Percentiles rank a stretch among this genome's conserved stretches.
phyloP scores from a whole-genome alignment of 257 asterid genomes.

The Nicotiana benthamiana region DNA sequence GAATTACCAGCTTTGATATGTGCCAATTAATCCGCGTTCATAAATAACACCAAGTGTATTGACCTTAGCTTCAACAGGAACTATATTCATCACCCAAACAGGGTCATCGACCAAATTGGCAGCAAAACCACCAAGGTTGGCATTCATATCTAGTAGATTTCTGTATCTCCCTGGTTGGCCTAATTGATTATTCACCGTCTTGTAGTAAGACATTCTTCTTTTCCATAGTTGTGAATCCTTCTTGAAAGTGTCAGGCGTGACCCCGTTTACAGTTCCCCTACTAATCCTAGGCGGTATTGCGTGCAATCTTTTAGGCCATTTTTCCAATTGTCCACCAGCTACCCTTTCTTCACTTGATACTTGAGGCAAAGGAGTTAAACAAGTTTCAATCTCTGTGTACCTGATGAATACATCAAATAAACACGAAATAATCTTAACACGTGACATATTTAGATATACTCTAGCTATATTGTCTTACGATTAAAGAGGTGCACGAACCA shows the following conservation, averaged over 20 bases:
- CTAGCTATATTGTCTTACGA: neutral
- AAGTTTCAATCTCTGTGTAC: constrained; percentile 61
- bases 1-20: constrained; percentile 71
- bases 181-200: constrained; percentile 49
- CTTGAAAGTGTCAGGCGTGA: constrained; percentile 26
- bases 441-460: too few species aligned
- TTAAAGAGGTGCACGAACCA: constrained; percentile 35
- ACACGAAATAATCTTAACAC: neutral
- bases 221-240: constrained; percentile 56
- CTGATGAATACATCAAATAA: constrained; percentile 19
- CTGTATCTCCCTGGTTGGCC: constrained; percentile 60
- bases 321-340: constrained; percentile 62
- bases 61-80: constrained; percentile 56
- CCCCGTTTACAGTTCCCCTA: constrained; percentile 40
- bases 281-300: constrained; percentile 68
- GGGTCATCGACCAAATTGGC: constrained; percentile 51
- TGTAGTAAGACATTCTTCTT: constrained; percentile 61
- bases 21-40: constrained; percentile 82
- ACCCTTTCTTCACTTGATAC: constrained; percentile 36
- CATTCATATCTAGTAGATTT: constrained; percentile 76
- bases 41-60: constrained; percentile 66
- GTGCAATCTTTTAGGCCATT: constrained; percentile 61
- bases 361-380: constrained; percentile 69
- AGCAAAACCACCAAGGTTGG: constrained; percentile 82
- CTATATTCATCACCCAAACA: constrained; percentile 82